Evolutionary conservation across 2,329 filamentous ascomycete genomes (phyloP).

Genomic region (Didymella lethalis): DNA sequence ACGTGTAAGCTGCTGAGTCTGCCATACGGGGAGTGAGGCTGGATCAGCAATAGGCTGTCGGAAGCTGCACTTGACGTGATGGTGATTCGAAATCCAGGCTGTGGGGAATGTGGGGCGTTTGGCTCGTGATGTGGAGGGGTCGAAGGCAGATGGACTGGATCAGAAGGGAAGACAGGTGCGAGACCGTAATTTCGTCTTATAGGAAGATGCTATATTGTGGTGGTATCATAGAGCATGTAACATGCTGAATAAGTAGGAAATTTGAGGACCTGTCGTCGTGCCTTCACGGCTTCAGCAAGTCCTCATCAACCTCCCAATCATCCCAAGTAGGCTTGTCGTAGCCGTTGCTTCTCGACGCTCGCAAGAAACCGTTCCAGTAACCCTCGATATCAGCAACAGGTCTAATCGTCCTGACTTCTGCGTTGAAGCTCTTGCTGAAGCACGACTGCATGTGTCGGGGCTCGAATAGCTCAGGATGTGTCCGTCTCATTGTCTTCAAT

Average conservation of each 20-base stretch:
- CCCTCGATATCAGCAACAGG: conserved; percentile 58
- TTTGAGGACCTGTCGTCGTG: not conserved
- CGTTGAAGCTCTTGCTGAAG: conserved; percentile 55
- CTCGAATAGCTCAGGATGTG: conserved; percentile 64
- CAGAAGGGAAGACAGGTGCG: not conserved
- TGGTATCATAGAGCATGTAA: conserved; percentile 3
- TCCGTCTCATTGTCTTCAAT: conserved; percentile 62
- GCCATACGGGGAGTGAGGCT: not conserved
- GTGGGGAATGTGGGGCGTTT: conserved; percentile 17
- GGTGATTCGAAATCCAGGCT: conserved; percentile 1
- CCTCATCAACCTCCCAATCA: conserved; percentile 54
- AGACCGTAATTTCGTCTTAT: not conserved
- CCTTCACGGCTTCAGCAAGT: conserved; percentile 42
- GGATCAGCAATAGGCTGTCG: conserved; percentile 6
- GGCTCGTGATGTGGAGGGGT: not conserved
- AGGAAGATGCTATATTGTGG: not conserved
- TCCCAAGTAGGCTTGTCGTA: conserved; percentile 60
- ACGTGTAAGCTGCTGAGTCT: not conserved
- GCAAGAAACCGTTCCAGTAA: conserved; percentile 58
- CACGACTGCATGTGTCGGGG: conserved; percentile 58
- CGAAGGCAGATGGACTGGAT: not conserved
- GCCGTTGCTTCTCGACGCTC: conserved; percentile 62
- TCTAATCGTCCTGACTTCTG: conserved; percentile 58
- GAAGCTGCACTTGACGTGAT: conserved; percentile 18
- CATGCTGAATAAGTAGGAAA: not conserved